Evolutionary conservation across 768 basidiomycete species (phyloP).

Genomic region (Galerina marginata): DNA sequence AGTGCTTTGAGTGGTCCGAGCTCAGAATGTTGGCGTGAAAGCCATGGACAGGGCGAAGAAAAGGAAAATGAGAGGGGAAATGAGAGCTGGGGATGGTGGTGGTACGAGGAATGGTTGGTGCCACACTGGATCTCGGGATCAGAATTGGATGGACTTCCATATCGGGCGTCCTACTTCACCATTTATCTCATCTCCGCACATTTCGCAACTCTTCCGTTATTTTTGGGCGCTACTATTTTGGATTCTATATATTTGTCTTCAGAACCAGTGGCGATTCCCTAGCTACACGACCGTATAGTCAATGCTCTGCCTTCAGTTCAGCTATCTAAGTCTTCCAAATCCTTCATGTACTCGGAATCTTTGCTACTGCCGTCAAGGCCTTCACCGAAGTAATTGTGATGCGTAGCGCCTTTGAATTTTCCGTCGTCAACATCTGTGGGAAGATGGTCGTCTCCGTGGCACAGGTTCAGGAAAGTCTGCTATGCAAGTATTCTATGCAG

Average conservation of each 20-base stretch:
- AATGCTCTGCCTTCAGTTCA: no score
- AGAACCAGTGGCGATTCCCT: no score
- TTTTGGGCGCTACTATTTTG: not conserved
- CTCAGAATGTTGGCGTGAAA: not conserved
- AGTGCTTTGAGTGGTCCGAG: no score
- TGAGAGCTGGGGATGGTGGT: slow-evolving; percentile 20
- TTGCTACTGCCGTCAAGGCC: no score
- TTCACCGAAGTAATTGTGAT: no score
- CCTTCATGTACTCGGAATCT: no score
- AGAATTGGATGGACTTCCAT: slow-evolving; percentile 23
- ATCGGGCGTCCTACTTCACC: slow-evolving; percentile 20
- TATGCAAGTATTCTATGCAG: not conserved
- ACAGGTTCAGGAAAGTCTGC: not conserved
- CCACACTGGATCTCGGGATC: slow-evolving; percentile 25
- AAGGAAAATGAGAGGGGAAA: not conserved
- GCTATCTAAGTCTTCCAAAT: no score
- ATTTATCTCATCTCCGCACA: slow-evolving; percentile 42
- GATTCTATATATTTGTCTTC: not conserved
- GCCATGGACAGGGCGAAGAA: slow-evolving; percentile 2
- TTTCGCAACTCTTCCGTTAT: slow-evolving; percentile 25
- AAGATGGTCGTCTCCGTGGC: not conserved
- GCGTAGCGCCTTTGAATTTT: not conserved
- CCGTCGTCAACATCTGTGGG: slow-evolving; percentile 2
- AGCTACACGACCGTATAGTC: no score
- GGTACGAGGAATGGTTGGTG: slow-evolving; percentile 20